A percentile compares a stretch with the other conserved stretches of the same genome.
Evolutionary conservation across 2,329 filamentous ascomycete genomes (phyloP).

Genomic region (Neophaeococcomyces aloes): DNA sequence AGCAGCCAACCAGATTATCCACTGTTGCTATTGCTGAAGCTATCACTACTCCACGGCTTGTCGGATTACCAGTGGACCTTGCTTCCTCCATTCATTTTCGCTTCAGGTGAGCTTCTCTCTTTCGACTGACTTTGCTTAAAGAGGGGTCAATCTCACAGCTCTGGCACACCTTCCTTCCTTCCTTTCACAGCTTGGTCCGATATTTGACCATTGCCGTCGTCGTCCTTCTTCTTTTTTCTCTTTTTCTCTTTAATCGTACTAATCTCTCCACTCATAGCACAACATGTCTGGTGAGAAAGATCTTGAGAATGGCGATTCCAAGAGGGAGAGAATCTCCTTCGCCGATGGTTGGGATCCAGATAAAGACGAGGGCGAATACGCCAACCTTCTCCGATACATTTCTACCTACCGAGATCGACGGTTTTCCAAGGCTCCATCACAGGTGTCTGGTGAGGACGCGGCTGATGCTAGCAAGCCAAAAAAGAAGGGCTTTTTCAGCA

Average conservation of each 20-base stretch:
- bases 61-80: slow-evolving; percentile 21
- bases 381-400: slow-evolving; percentile 56
- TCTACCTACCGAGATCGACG: slow-evolving; percentile 53
- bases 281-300: slow-evolving; percentile 23
- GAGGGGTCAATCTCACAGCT: slow-evolving; percentile 21
- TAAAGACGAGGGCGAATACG: slow-evolving; percentile 47
- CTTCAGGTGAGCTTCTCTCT: slow-evolving; percentile 19
- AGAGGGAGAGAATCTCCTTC: slow-evolving; percentile 23
- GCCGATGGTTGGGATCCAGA: slow-evolving; percentile 24
- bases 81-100: slow-evolving; percentile 18
- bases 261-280: slow-evolving; percentile 22
- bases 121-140: slow-evolving; percentile 21
- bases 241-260: slow-evolving; percentile 19
- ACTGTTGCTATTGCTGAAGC: slow-evolving; percentile 18
- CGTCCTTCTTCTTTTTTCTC: slow-evolving; percentile 16
- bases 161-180: slow-evolving; percentile 14
- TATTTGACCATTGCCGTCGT: slow-evolving; percentile 21
- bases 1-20: slow-evolving; percentile 22
- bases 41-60: slow-evolving; percentile 23
- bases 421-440: slow-evolving; percentile 37
- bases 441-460: slow-evolving; percentile 30
- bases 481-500: slow-evolving; percentile 50
- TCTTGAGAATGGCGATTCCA: slow-evolving; percentile 23
- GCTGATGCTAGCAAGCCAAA: slow-evolving; percentile 32
- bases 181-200: slow-evolving; percentile 22